Base-by-base conservation (phyloP, 2,329 filamentous ascomycete genomes). In the Penicillium sp. region DNA sequence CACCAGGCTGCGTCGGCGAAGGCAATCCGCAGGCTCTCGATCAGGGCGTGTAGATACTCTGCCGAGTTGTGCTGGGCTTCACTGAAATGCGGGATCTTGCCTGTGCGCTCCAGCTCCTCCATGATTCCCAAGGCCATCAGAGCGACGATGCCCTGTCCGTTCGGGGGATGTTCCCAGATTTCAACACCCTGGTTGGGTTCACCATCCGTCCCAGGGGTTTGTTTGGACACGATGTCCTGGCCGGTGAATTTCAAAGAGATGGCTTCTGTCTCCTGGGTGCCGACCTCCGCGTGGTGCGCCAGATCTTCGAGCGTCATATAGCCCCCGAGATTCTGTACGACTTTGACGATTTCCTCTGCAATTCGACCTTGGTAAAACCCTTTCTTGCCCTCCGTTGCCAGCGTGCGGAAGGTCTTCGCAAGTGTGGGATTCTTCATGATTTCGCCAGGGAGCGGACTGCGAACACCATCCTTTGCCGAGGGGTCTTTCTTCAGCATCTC, bases 141-240 rank as follows among this genome's bases (percentile, higher is more conserved):
- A 0, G 93, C 93, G 2, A 97, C 87, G 50, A 97, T 90, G 2
- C 93, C 93, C 67, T 97, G 93, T 0, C 93, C 90, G 57, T 97
- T 97, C 7, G 93, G 93, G 23, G 91, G 90, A 61, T 97, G 91
- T 60, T 98, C 93, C 91, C 91, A 97, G 1, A 98, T 72, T 59
- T 94, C 83, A 28, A 96, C 77, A 7, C 65, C 71, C 57, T 70
- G 62, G 47, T 67, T 60, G 7, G 58, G 42, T 25, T 65, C 58
- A 21, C 68, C 50, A 19, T 54, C 50, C 20, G 53, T 56, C 2
- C 53, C 53, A 9, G 47, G 36, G 4, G 35, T 42, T 14, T 50
- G 40, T 32, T 56, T 56, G 2, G 47, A 42, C 11, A 44, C 33
- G 15, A 54, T 53, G 21, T 73, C 72, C 55, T 88, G 84, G 7